Conservation (phyloP, 2,329 filamentous ascomycete genomes). For the Fusarium sp. region DNA sequence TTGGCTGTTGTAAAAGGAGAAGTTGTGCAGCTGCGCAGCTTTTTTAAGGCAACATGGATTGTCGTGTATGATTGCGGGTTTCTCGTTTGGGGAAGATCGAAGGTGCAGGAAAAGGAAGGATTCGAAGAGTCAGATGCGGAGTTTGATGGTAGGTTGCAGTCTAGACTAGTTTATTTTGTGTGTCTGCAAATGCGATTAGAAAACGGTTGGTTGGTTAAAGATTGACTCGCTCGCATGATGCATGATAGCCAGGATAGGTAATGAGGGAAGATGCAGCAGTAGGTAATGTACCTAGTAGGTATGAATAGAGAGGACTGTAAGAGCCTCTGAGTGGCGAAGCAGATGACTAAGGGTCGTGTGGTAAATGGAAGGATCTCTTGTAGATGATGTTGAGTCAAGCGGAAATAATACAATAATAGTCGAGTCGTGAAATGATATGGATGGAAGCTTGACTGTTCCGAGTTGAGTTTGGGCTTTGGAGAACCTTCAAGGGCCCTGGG, state of each 20-base stretch:
- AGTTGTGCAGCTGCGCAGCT: conserved; percentile 16
- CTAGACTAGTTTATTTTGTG: conserved; percentile 13
- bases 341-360: not conserved
- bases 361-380: not conserved
- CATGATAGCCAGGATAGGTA: conserved; percentile 32
- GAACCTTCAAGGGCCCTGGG: conserved; percentile 1
- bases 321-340: conserved; percentile 10
- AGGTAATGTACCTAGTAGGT: not conserved
- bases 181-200: conserved; percentile 42
- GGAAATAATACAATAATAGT: conserved; percentile 1
- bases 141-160: conserved; percentile 21
- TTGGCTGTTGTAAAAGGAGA: conserved; percentile 3
- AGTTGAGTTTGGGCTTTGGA: conserved; percentile 11
- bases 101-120: not conserved
- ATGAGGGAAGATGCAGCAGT: not conserved
- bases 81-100: not conserved
- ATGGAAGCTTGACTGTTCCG: conserved; percentile 16
- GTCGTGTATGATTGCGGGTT: not conserved
- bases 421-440: not conserved
- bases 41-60: conserved; percentile 32
- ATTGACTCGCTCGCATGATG: conserved; percentile 41
- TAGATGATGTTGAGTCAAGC: conserved; percentile 11
- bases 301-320: not conserved
- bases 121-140: conserved; percentile 12
- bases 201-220: conserved; percentile 40